Evolutionary conservation across 2,329 filamentous ascomycete species (phyloP).

Genomic region (Apiospora koreana): DNA sequence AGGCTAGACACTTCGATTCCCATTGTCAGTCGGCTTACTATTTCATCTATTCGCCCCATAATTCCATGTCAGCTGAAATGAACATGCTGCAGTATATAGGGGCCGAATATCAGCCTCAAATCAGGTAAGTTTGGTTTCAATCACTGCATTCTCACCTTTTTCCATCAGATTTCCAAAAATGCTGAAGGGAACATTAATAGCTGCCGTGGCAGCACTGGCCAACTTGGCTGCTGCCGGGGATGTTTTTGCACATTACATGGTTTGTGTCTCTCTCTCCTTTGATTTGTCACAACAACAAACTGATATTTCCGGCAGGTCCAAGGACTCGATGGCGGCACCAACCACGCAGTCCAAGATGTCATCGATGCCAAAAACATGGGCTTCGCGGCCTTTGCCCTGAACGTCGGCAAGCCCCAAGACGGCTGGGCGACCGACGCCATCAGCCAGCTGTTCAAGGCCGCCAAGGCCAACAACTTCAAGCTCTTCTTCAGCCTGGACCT

Average conservation of each 20-base stretch:
- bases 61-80: background rate
- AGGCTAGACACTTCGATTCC: background rate
- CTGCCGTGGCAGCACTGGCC: background rate
- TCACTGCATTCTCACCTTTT: background rate
- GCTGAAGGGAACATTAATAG: background rate
- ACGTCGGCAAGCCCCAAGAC: conserved; percentile 30
- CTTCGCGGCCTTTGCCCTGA: conserved; percentile 36
- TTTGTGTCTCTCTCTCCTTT: background rate
- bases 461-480: conserved; percentile 31
- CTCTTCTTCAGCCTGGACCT: conserved; percentile 40
- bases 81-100: background rate
- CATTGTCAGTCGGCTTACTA: background rate
- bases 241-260: conserved; percentile 17
- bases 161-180: background rate
- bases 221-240: background rate
- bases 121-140: no score
- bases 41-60: background rate
- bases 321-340: background rate
- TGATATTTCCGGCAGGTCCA: background rate
- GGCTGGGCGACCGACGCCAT: conserved; percentile 28
- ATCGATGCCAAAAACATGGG: conserved; percentile 31
- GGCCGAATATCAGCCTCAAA: background rate
- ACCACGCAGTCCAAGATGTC: conserved; percentile 26
- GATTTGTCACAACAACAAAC: background rate
- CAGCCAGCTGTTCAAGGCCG: conserved; percentile 33